These are phyloP conservation scores for Cladophialophora chaetospira DNA, from an alignment of 2,329 filamentous ascomycete species.

Conservation along the genomic window DNA sequence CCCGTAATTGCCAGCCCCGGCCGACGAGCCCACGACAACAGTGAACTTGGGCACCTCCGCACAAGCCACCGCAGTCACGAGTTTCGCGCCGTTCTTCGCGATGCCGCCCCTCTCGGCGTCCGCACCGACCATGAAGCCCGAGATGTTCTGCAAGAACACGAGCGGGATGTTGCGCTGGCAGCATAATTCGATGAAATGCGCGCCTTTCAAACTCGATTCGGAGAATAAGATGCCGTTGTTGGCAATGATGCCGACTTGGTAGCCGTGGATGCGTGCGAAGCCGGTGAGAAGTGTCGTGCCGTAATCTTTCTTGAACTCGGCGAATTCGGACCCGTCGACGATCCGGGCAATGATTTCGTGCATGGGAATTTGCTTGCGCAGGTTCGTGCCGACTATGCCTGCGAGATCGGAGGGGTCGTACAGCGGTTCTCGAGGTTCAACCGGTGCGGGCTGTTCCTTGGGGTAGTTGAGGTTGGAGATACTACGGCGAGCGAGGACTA, in stretches of 20 bases:
- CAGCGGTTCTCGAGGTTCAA: constrained; percentile 70
- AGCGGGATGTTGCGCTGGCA: constrained; percentile 85
- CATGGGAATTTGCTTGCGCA: constrained; percentile 80
- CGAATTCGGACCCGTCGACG: constrained; percentile 85
- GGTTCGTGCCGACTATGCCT: constrained; percentile 87
- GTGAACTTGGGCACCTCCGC: constrained; percentile 96
- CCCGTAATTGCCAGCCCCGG: constrained; percentile 94
- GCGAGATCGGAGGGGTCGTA: constrained; percentile 77
- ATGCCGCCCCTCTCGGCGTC: constrained; percentile 93
- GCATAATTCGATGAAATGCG: constrained; percentile 96
- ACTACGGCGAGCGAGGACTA: constrained; percentile 80
- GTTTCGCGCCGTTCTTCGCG: constrained; percentile 95
- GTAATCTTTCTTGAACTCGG: constrained; percentile 93
- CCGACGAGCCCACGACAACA: constrained; percentile 89
- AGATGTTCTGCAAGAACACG: constrained; percentile 94
- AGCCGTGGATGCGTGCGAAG: constrained; percentile 86
- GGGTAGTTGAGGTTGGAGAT: constrained; percentile 91
- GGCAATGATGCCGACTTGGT: constrained; percentile 87
- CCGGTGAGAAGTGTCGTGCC: constrained; percentile 88
- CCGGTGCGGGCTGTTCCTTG: constrained; percentile 42
- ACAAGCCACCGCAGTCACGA: constrained; percentile 92
- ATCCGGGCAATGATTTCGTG: constrained; percentile 91
- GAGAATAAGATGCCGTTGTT: constrained; percentile 97
- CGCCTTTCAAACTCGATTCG: constrained; percentile 84
- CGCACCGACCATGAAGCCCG: constrained; percentile 95